Conservation (phyloP, 352 stramenopile genomes). For the Pythium aristosporum region DNA sequence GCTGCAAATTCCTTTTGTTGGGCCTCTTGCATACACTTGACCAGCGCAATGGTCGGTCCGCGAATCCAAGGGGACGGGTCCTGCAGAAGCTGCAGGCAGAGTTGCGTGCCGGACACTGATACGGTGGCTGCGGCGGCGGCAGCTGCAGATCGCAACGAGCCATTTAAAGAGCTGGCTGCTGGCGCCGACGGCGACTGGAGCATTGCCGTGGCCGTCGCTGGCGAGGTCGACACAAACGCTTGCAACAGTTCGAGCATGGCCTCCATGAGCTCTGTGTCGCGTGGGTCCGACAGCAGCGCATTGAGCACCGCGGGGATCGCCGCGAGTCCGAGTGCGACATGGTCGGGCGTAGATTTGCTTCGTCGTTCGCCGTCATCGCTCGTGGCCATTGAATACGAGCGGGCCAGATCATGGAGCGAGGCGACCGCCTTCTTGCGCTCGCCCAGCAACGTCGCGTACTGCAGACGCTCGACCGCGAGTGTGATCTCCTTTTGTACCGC, state of each 20-base stretch:
- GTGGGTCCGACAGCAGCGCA: conserved; percentile 66
- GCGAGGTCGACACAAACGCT: conserved; percentile 40
- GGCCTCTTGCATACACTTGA: conserved; percentile 58
- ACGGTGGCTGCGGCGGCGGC: conserved; percentile 3
- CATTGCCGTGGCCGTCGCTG: conserved; percentile 38
- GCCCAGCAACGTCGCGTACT: conserved; percentile 72
- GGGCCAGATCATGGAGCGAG: conserved; percentile 45
- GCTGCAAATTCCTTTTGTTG: conserved; percentile 47
- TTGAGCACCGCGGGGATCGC: conserved; percentile 55
- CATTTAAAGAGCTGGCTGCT: not conserved
- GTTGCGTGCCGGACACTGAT: conserved; percentile 50
- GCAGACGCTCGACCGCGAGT: conserved; percentile 57
- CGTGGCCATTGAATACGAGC: not conserved
- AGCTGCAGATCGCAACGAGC: conserved; percentile 4
- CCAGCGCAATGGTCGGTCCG: conserved; percentile 59
- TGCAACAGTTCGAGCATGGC: conserved; percentile 78
- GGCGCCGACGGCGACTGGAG: conserved; percentile 24
- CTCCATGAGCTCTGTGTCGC: conserved; percentile 86
- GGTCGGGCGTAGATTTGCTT: conserved; percentile 22
- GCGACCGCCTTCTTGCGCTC: conserved; percentile 67
- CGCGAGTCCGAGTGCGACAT: conserved; percentile 40
- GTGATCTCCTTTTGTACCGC: conserved; percentile 36
- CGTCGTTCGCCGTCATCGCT: not conserved
- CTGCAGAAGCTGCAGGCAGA: conserved; percentile 64
- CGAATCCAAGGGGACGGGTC: conserved; percentile 83